Evolutionary conservation across 2,329 filamentous ascomycete genomes (phyloP), one percentile per base, ranked within the genome.

Genomic region (Sporothrix humicola): DNA sequence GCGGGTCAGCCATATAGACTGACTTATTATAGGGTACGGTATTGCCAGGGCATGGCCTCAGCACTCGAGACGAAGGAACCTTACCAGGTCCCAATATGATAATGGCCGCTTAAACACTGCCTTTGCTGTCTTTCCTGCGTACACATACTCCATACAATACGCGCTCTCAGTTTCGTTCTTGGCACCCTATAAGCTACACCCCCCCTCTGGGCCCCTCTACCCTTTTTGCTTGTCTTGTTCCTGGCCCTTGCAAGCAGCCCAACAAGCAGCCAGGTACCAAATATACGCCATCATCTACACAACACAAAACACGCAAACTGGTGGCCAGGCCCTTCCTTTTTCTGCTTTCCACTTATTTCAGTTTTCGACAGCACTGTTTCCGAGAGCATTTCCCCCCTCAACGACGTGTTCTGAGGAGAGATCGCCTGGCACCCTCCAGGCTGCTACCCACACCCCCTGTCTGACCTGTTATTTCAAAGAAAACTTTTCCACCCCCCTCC

Each of bases 31-130:
- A 76, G 73, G 71, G 59, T 59, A 69, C 58, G 63, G 65, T 58
- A 61, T 71, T 72, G 54, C 48, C 52, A 73, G 71, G 65, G 71
- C 42, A 61, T 68, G 46, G 66, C 66, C 20, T 46, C 68, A 61
- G 59, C 65, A 31, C 65, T 70, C 71, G 54, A 72, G 68, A 69
- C 70, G 72, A 75, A 66, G 71, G 73, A 74, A 73, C 68, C 68
- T 69, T 74, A 72, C 65, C 68, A 73, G 73, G 73, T 68, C 69
- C 71, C n/a, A 66, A 74, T 74, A 71, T 72, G 23, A 73, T 68
- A 63, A 46, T 70, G 70, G 48, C 65, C 70, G 65, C 72, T 75
- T 72, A 70, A 71, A 68, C 54, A 54, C 61, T 69, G n/a, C 42
- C 61, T 66, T 17, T 50, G 13, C 65, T 66, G 63, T 31, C 44